These are phyloP conservation scores for Boletus eberwhitei DNA, from an alignment of 768 basidiomycete species.

Conservation along the genomic window DNA sequence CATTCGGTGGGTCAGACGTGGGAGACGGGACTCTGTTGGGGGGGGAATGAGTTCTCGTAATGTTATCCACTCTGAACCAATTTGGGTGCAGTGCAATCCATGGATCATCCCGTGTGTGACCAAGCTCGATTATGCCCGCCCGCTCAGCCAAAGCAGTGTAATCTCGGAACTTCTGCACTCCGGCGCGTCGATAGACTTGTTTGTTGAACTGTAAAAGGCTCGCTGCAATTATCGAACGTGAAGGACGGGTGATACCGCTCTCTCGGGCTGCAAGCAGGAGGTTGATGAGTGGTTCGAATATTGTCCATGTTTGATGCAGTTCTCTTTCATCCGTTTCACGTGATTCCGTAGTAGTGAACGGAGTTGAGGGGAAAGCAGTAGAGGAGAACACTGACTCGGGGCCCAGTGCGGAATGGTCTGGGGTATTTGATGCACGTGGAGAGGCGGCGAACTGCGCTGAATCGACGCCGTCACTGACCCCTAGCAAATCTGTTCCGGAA, in stretches of 20 bases:
- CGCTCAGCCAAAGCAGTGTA: constrained; percentile 28
- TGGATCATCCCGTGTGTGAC: constrained; percentile 7
- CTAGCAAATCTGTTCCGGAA: neutral
- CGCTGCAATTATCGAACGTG: constrained; percentile 38
- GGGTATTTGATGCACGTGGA: constrained; percentile 5
- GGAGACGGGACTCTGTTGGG: constrained; percentile 10
- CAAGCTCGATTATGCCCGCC: constrained; percentile 27
- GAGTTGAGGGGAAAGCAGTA: constrained; percentile 2
- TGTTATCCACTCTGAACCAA: constrained; percentile 14
- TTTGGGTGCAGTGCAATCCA: constrained; percentile 30
- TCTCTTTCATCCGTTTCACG: constrained; percentile 4
- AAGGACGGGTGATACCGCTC: constrained; percentile 33
- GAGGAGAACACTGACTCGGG: constrained; percentile 1
- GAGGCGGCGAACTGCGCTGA: neutral
- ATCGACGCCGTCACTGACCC: neutral
- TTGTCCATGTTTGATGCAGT: constrained; percentile 14
- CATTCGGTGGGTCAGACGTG: constrained; percentile 9
- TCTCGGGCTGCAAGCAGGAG: constrained; percentile 20
- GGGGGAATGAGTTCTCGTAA: neutral
- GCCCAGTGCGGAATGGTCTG: neutral
- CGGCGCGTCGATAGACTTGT: constrained; percentile 23
- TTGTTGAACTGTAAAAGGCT: constrained; percentile 32
- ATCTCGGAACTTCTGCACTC: constrained; percentile 26
- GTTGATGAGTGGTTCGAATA: constrained; percentile 32
- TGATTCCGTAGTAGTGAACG: neutral